Conservation (phyloP, 1,284 basidiomycete genomes). For the Ceratobasidium sp. region DNA sequence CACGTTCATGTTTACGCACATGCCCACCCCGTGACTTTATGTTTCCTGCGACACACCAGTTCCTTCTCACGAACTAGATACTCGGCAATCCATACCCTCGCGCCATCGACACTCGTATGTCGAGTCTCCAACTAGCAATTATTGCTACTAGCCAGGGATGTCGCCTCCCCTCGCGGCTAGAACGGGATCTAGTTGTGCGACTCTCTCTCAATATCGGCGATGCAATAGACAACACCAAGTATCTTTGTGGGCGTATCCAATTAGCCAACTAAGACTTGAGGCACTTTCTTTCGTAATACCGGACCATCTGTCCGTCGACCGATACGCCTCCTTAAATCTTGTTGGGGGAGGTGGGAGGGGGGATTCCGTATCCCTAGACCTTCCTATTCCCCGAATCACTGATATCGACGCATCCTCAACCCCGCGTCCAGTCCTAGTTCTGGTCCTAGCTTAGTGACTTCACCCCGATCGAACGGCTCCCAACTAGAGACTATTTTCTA, state of each 20-base stretch:
- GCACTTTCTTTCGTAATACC: conserved; percentile 54
- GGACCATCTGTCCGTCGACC: conserved; percentile 31
- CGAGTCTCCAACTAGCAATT: conserved; percentile 85
- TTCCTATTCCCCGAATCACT: conserved; percentile 78
- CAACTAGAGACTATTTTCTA: conserved; percentile 76
- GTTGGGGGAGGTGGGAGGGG: conserved; percentile 64
- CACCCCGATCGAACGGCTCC: conserved; percentile 88
- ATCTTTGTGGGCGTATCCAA: conserved; percentile 76
- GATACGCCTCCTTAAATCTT: conserved; percentile 45
- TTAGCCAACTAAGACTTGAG: conserved; percentile 52
- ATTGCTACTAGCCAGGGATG: conserved; percentile 96
- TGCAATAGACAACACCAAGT: conserved; percentile 83
- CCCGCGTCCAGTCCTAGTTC: conserved; percentile 72
- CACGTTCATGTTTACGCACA: conserved; percentile 88
- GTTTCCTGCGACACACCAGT: conserved; percentile 90
- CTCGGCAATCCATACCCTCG: conserved; percentile 47
- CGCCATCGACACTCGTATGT: conserved; percentile 52
- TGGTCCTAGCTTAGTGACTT: conserved; percentile 96
- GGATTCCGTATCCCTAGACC: conserved; percentile 76
- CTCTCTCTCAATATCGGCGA: conserved; percentile 81
- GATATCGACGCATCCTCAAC: conserved; percentile 61
- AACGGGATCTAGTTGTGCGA: conserved; percentile 83
- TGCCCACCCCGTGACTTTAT: conserved; percentile 90
- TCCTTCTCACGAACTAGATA: conserved; percentile 59
- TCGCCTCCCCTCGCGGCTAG: conserved; percentile 82